Evolutionary conservation across 2,329 filamentous ascomycete genomes (phyloP).

Genomic region (Ambrosiella beaveri): DNA sequence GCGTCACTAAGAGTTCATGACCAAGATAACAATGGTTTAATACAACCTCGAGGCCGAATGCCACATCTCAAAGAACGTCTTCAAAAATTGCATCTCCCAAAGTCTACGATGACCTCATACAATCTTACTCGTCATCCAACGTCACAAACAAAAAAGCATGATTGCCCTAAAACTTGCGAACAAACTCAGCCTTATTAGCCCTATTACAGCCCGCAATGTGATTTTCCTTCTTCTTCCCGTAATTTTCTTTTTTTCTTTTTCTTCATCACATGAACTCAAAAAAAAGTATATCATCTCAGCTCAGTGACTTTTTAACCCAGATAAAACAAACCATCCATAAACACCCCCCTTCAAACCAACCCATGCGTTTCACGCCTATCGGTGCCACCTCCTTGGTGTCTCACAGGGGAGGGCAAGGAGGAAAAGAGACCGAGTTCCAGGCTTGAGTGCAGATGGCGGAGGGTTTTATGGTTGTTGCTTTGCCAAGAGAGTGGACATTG

Average conservation of each 20-base stretch:
- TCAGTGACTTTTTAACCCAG: not conserved
- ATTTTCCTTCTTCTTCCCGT: not conserved
- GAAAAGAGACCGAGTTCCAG: not conserved
- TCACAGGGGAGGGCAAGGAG: not conserved
- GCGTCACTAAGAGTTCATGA: no score
- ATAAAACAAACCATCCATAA: not conserved
- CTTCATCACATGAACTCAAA: not conserved
- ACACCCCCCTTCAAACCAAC: conserved; percentile 7
- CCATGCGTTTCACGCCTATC: conserved; percentile 8
- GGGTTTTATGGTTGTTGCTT: no score
- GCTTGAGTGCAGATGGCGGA: no score
- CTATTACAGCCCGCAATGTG: not conserved
- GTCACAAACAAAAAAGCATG: not conserved
- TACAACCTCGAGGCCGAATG: no score
- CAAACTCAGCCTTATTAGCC: not conserved
- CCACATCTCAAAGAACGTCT: no score
- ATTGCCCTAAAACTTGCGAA: not conserved
- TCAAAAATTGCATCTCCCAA: no score
- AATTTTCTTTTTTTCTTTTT: not conserved
- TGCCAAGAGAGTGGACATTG: no score
- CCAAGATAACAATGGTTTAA: no score
- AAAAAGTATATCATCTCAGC: not conserved
- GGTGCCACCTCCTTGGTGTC: conserved; percentile 6
- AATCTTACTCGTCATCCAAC: no score
- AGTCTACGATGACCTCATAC: no score